Conservation (phyloP, 2,329 filamentous ascomycete species). For the Hawksworthiomyces lignivorus region DNA sequence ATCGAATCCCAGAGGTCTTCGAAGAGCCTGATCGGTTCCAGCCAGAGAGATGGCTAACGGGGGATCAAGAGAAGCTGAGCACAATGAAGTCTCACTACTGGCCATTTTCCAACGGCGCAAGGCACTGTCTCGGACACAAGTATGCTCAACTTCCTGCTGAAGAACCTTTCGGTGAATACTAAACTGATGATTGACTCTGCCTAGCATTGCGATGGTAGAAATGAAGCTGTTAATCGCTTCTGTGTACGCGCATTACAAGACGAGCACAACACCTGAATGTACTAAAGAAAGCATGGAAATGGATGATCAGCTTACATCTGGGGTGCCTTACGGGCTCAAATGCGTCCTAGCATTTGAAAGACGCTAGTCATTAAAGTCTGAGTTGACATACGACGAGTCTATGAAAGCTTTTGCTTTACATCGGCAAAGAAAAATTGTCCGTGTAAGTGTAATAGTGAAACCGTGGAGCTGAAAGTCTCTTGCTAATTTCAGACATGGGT, state of each 20-base stretch:
- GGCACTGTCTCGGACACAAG: constrained; percentile 60
- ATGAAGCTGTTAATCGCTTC: constrained; percentile 57
- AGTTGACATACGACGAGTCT: too few relatives aligned
- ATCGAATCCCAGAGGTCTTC: constrained; percentile 61
- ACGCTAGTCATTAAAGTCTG: too few relatives aligned
- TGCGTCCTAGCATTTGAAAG: constrained; percentile 43
- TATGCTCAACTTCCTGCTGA: constrained; percentile 38
- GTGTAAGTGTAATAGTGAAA: too few relatives aligned
- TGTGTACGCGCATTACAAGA: constrained; percentile 51
- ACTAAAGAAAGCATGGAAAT: constrained; percentile 51
- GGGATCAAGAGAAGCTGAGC: constrained; percentile 43
- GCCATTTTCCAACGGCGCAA: constrained; percentile 55
- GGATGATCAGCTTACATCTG: constrained; percentile 59
- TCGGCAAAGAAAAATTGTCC: too few relatives aligned
- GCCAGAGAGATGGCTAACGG: constrained; percentile 70
- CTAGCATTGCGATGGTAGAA: constrained; percentile 53
- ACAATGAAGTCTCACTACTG: constrained; percentile 60
- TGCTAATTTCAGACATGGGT: too few relatives aligned
- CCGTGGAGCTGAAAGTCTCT: too few relatives aligned
- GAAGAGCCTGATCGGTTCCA: constrained; percentile 67
- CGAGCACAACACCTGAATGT: constrained; percentile 44
- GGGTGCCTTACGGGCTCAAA: constrained; percentile 49
- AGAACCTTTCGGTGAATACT: too few relatives aligned
- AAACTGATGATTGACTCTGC: too few relatives aligned
- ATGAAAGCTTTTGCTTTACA: too few relatives aligned